phyloP scores from a whole-genome alignment of 169 alveolate genomes.

The Plasmodium malariae region DNA sequence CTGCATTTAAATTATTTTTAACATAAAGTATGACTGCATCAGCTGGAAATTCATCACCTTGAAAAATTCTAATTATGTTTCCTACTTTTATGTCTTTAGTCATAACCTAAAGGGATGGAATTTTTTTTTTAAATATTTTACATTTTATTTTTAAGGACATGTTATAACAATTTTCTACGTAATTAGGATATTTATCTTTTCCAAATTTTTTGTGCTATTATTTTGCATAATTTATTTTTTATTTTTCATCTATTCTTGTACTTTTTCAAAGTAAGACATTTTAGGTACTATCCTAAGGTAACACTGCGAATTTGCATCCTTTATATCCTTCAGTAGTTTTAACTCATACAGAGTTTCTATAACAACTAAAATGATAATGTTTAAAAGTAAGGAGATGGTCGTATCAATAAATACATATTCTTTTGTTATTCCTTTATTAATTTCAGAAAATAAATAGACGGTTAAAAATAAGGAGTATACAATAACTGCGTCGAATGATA shows the following conservation, averaged over 20 bases:
- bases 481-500: constrained; percentile 60
- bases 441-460: constrained; percentile 67
- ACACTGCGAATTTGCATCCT: constrained; percentile 73
- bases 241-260: background rate
- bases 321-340: constrained; percentile 54
- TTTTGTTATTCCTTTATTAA: constrained; percentile 41
- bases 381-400: constrained; percentile 39
- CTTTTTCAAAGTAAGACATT: constrained; percentile 72
- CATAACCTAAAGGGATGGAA: constrained; percentile 53
- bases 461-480: constrained; percentile 61
- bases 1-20: constrained; percentile 62
- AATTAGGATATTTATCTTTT: too few relatives aligned
- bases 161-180: too few relatives aligned
- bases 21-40: constrained; percentile 73
- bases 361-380: constrained; percentile 41
- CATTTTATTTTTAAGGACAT: too few relatives aligned
- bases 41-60: constrained; percentile 76
- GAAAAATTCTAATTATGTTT: constrained; percentile 56
- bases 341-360: constrained; percentile 67
- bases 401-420: constrained; percentile 46
- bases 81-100: constrained; percentile 77
- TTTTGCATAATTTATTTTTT: constrained; percentile 4
- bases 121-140: too few relatives aligned
- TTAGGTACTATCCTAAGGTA: constrained; percentile 75
- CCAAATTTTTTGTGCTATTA: too few relatives aligned